Percentiles rank a stretch among this genome's conserved stretches.
phyloP scores from a whole-genome alignment of 768 basidiomycete genomes.

The Tylopilus rubrobrunneus region DNA sequence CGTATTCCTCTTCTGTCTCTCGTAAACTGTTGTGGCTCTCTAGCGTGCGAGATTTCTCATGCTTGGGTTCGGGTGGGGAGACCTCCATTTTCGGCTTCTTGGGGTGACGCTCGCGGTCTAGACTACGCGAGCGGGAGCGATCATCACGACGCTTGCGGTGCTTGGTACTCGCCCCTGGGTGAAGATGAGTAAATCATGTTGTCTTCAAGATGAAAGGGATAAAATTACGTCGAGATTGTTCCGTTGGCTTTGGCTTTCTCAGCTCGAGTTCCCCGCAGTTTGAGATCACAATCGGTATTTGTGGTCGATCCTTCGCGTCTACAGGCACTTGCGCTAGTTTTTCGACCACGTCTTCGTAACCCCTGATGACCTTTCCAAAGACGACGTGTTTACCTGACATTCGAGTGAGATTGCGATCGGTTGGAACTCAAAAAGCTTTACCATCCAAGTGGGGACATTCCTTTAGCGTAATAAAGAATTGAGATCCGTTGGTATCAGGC shows the following conservation, averaged over 20 bases:
- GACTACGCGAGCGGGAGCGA: conserved; percentile 28
- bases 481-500: conserved; percentile 79
- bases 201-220: not conserved
- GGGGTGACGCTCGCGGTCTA: conserved; percentile 23
- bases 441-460: conserved; percentile 74
- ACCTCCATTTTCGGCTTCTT: conserved; percentile 27
- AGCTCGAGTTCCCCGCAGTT: conserved; percentile 87
- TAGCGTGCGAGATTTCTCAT: conserved; percentile 5
- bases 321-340: conserved; percentile 61
- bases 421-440: conserved; percentile 22
- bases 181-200: not conserved
- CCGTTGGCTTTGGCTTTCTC: conserved; percentile 29
- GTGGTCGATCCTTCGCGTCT: conserved; percentile 73
- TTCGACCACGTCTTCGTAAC: conserved; percentile 56
- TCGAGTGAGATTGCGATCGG: not conserved
- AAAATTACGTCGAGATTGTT: conserved; percentile 15
- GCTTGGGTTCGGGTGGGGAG: conserved; percentile 2
- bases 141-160: conserved; percentile 19
- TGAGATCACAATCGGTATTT: conserved; percentile 58
- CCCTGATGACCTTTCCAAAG: conserved; percentile 53
- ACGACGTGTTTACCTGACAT: conserved; percentile 55
- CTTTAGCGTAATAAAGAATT: conserved; percentile 83
- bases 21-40: conserved; percentile 15
- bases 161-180: conserved; percentile 6
- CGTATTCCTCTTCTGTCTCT: conserved; percentile 75